Evolutionary conservation across 1,284 basidiomycete species (phyloP).

Genomic region (Cryptococcus sp.): DNA sequence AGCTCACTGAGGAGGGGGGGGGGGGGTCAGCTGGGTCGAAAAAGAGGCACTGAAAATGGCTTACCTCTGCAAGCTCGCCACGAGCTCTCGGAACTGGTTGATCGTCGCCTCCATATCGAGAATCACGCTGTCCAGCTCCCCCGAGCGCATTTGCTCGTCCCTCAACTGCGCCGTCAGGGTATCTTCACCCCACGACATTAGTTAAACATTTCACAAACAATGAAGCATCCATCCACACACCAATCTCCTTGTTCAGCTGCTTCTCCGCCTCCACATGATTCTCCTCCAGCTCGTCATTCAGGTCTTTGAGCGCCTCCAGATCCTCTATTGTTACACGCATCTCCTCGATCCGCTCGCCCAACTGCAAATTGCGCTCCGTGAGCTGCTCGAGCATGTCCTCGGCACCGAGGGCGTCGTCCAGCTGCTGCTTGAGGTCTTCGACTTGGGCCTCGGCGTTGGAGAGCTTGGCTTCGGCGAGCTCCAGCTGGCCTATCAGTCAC

Average conservation of each 20-base stretch:
- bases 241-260: slow-evolving; percentile 82
- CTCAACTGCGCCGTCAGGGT: slow-evolving; percentile 65
- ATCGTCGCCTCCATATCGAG: slow-evolving; percentile 85
- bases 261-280: slow-evolving; percentile 93
- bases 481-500: slow-evolving; percentile 63
- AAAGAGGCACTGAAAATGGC: slow-evolving; percentile 18
- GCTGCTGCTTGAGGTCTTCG: slow-evolving; percentile 88
- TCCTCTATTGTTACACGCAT: slow-evolving; percentile 94
- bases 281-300: slow-evolving; percentile 96
- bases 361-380: slow-evolving; percentile 87
- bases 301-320: slow-evolving; percentile 89
- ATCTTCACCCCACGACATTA: neutral
- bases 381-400: slow-evolving; percentile 95
- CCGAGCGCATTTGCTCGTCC: slow-evolving; percentile 64
- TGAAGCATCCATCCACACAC: slow-evolving; percentile 61
- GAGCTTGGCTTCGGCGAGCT: slow-evolving; percentile 72
- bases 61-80: slow-evolving; percentile 73
- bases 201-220: slow-evolving; percentile 54
- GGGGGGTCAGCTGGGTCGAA: neutral
- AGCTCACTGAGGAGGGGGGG: slow-evolving; percentile 61
- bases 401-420: slow-evolving; percentile 91
- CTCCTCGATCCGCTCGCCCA: slow-evolving; percentile 96
- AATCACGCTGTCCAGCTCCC: slow-evolving; percentile 69
- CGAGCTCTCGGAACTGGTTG: slow-evolving; percentile 83
- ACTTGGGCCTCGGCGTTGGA: slow-evolving; percentile 83